Conservation (phyloP, 192 early-diverging fungal genomes). For the Backusella morwellensis region DNA sequence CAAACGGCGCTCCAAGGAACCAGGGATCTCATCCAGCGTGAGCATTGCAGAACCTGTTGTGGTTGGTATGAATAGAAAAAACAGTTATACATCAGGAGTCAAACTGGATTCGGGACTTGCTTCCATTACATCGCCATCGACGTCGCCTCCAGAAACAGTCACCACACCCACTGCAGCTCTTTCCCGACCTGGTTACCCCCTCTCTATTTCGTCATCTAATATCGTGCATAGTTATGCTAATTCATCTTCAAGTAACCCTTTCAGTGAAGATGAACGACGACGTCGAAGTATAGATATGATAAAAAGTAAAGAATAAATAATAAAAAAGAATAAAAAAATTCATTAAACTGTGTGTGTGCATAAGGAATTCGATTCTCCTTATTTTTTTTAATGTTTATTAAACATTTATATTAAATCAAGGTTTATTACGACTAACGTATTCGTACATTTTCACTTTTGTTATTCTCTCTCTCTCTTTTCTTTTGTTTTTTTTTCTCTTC, state of each 20-base stretch:
- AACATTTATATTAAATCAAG: neutral
- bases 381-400: neutral
- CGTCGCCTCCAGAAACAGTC: neutral
- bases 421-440: no score
- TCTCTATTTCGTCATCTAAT: slow-evolving; percentile 11
- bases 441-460: neutral
- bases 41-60: neutral
- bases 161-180: neutral
- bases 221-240: slow-evolving; percentile 18
- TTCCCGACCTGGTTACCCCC: neutral
- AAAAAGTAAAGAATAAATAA: neutral
- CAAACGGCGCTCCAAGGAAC: neutral
- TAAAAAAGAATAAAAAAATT: neutral
- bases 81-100: slow-evolving; percentile 9
- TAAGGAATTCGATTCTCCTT: neutral
- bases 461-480: neutral
- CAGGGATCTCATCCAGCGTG: neutral
- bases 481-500: no score
- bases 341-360: neutral
- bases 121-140: neutral
- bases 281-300: neutral
- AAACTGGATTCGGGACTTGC: neutral
- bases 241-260: neutral
- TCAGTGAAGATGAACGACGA: neutral
- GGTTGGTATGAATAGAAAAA: neutral